Conservation (phyloP, 352 stramenopile species). For the Blastocystis sp. region DNA sequence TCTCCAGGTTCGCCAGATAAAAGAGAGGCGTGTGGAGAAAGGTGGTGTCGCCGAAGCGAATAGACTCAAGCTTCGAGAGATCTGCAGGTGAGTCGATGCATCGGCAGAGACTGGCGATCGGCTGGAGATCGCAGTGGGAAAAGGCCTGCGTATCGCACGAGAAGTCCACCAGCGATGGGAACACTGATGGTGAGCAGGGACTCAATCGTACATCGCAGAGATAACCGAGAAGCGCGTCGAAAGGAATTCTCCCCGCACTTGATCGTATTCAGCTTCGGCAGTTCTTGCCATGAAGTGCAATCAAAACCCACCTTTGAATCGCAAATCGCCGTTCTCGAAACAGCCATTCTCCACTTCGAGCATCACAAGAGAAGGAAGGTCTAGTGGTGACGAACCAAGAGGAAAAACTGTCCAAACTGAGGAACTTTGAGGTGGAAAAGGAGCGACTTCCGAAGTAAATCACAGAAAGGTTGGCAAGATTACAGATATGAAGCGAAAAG, state of each 20-base stretch:
- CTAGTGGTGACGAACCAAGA: not conserved
- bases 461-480: not conserved
- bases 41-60: not conserved
- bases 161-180: conserved; percentile 36
- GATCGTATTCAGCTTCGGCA: not conserved
- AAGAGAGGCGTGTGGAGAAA: not conserved
- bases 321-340: conserved; percentile 36
- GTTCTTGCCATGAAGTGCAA: not conserved
- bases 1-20: not conserved
- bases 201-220: not conserved
- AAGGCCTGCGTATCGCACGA: conserved; percentile 1
- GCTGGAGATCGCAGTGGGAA: not conserved
- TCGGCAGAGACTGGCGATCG: not conserved
- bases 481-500: not conserved
- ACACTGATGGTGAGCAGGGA: not conserved
- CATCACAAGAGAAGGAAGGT: not conserved
- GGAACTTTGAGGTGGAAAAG: not conserved
- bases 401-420: not conserved
- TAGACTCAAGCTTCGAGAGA: not conserved
- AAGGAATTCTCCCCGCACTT: conserved; percentile 35
- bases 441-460: not conserved
- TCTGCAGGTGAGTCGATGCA: not conserved
- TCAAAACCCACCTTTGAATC: not conserved
- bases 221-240: not conserved
- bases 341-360: not conserved